Evolutionary conservation across 2,329 filamentous ascomycete species (phyloP).

Genomic region (Cladobotryum mycophilum): DNA sequence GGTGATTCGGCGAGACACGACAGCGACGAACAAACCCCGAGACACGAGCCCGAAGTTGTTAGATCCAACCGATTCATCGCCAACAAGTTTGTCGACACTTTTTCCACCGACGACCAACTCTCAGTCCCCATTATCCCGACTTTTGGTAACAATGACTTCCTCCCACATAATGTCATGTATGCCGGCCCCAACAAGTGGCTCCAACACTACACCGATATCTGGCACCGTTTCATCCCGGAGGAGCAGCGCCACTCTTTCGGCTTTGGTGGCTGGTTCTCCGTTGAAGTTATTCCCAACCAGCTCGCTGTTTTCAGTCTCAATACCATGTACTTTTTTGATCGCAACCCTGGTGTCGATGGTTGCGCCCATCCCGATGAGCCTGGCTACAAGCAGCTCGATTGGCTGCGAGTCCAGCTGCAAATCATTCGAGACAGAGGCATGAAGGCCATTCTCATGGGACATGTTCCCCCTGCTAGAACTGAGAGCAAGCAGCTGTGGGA

Average conservation of each 20-base stretch:
- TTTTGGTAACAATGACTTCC: slow-evolving; percentile 94
- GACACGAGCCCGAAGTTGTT: slow-evolving; percentile 69
- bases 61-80: slow-evolving; percentile 70
- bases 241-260: slow-evolving; percentile 86
- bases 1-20: slow-evolving; percentile 87
- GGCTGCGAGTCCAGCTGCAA: slow-evolving; percentile 84
- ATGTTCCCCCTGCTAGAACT: slow-evolving; percentile 86
- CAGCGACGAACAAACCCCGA: slow-evolving; percentile 74
- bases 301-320: slow-evolving; percentile 92
- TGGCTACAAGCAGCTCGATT: slow-evolving; percentile 92
- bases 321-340: slow-evolving; percentile 91
- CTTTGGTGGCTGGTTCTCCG: slow-evolving; percentile 89
- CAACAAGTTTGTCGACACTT: slow-evolving; percentile 68
- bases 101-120: slow-evolving; percentile 55
- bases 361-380: slow-evolving; percentile 74
- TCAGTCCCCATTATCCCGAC: slow-evolving; percentile 79
- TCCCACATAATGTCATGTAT: slow-evolving; percentile 90
- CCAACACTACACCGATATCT: slow-evolving; percentile 67
- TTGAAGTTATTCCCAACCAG: slow-evolving; percentile 80
- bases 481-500: slow-evolving; percentile 85
- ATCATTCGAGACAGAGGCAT: slow-evolving; percentile 75
- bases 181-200: slow-evolving; percentile 86
- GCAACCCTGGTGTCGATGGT: slow-evolving; percentile 89
- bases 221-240: slow-evolving; percentile 84
- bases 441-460: slow-evolving; percentile 91